phyloP scores from a whole-genome alignment of 1,139 yeast genomes.

The Yamadazyma siamensis region DNA sequence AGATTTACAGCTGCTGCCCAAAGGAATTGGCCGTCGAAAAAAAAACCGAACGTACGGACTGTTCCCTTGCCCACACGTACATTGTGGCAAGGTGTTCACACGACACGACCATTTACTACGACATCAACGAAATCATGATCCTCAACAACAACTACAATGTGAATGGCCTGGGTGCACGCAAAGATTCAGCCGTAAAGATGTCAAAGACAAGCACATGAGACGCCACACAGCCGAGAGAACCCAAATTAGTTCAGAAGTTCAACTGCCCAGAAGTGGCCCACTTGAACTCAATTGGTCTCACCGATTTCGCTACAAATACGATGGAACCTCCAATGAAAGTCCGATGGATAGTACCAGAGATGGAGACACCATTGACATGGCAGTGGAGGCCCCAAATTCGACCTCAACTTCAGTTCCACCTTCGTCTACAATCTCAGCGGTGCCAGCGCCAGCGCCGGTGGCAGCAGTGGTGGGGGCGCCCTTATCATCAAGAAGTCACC shows the following conservation, averaged over 20 bases:
- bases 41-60: constrained; percentile 11
- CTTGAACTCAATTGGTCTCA: too few species aligned
- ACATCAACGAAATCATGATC: constrained; percentile 39
- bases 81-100: constrained; percentile 32
- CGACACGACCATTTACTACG: constrained; percentile 37
- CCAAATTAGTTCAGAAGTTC: neutral
- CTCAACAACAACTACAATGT: constrained; percentile 24
- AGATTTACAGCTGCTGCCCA: too few species aligned
- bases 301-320: too few species aligned
- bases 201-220: constrained; percentile 32
- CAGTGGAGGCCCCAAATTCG: neutral
- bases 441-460: neutral
- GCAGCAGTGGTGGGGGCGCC: too few species aligned
- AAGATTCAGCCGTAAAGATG: constrained; percentile 34
- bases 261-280: neutral
- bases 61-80: constrained; percentile 14
- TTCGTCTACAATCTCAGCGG: neutral
- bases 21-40: too few species aligned
- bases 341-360: too few species aligned
- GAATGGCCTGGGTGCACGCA: constrained; percentile 29
- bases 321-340: too few species aligned
- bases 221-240: constrained; percentile 18
- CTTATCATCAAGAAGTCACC: neutral
- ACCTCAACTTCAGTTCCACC: too few species aligned
- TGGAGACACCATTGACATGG: too few species aligned